Conservation (phyloP, 495 filamentous ascomycete species). For the Aspergillus heteromorphus region DNA sequence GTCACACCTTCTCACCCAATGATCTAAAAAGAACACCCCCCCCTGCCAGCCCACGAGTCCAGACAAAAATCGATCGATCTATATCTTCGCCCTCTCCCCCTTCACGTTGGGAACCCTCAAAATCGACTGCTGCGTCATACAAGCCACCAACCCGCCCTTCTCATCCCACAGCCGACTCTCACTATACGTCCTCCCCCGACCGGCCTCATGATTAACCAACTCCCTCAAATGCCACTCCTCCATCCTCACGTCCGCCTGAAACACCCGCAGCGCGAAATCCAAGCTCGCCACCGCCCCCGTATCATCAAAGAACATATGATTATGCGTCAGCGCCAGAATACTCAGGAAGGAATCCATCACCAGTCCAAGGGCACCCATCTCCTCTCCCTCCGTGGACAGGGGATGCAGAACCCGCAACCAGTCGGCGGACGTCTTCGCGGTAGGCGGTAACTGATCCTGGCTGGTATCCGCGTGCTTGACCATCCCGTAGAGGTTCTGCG, state of each 20-base stretch:
- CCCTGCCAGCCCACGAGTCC: no score
- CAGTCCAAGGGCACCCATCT: slow-evolving; percentile 3
- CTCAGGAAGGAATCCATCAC: slow-evolving; percentile 3
- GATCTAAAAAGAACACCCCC: no score
- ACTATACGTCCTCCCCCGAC: slow-evolving; percentile 4
- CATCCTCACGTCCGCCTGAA: neutral
- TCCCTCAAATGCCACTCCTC: slow-evolving; percentile 6
- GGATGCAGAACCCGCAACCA: slow-evolving; percentile 6
- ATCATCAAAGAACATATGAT: slow-evolving; percentile 9
- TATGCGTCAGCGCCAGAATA: slow-evolving; percentile 5
- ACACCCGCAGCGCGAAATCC: slow-evolving; percentile 9
- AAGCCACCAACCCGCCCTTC: slow-evolving; percentile 3
- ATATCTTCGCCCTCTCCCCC: neutral
- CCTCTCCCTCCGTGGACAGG: neutral
- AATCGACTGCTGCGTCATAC: slow-evolving; percentile 12
- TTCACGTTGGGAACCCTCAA: neutral
- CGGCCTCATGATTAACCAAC: neutral
- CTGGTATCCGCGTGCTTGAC: neutral
- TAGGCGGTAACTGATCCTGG: neutral
- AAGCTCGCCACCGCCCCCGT: slow-evolving; percentile 1
- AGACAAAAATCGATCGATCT: neutral
- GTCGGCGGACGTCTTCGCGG: slow-evolving; percentile 4
- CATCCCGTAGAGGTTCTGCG: slow-evolving; percentile 8
- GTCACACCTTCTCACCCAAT: no score
- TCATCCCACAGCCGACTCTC: slow-evolving; percentile 8